These are phyloP conservation scores for Delonix regia DNA, from an alignment of 306 rosid species.

Conservation along the genomic window DNA sequence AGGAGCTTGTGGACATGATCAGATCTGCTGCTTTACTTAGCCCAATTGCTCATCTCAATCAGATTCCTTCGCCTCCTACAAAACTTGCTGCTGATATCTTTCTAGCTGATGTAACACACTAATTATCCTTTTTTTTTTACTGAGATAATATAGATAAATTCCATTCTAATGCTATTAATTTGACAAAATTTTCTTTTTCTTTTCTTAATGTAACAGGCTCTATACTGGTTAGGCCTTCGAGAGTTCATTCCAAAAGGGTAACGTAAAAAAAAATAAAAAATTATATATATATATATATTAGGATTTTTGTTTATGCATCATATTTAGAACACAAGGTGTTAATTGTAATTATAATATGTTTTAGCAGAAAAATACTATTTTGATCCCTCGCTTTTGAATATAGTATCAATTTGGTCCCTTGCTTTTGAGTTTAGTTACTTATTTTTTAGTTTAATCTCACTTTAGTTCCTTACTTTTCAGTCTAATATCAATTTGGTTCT, in stretches of 20 bases:
- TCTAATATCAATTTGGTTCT: too few relatives aligned
- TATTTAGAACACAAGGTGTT: too few relatives aligned
- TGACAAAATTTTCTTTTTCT: not conserved
- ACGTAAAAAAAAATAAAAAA: not conserved
- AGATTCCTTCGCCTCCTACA: slow-evolving; percentile 50
- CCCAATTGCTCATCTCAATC: slow-evolving; percentile 76
- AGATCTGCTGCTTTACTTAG: slow-evolving; percentile 77
- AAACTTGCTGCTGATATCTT: slow-evolving; percentile 57
- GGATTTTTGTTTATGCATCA: too few relatives aligned
- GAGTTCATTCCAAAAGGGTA: slow-evolving; percentile 67
- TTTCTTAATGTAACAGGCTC: slow-evolving; percentile 45
- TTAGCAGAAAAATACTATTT: too few relatives aligned
- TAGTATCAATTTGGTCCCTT: too few relatives aligned
- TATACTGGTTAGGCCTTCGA: slow-evolving; percentile 56
- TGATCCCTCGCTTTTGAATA: too few relatives aligned
- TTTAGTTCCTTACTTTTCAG: too few relatives aligned
- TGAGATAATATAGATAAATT: not conserved
- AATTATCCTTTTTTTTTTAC: not conserved
- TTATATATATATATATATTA: too few relatives aligned
- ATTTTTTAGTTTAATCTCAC: too few relatives aligned
- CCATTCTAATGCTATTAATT: not conserved
- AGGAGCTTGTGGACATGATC: slow-evolving; percentile 46
- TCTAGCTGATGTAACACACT: slow-evolving; percentile 54
- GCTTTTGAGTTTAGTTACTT: too few relatives aligned
- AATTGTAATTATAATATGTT: too few relatives aligned